These are phyloP conservation scores for Xanthoconium stramineum DNA, from an alignment of 768 basidiomycete genomes.

Conservation along the genomic window DNA sequence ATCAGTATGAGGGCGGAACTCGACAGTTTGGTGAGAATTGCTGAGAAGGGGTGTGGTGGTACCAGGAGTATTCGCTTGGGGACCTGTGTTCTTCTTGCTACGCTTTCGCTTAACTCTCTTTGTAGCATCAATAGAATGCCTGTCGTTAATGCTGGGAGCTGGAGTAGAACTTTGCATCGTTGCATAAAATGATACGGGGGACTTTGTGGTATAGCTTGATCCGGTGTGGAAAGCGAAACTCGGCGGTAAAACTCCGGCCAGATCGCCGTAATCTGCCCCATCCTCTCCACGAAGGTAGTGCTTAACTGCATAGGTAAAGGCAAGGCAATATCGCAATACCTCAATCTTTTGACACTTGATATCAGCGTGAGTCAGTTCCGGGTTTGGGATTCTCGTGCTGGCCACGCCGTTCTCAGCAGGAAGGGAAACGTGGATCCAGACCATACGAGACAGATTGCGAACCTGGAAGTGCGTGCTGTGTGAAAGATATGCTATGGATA, in stretches of 20 bases:
- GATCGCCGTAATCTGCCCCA: conserved; percentile 67
- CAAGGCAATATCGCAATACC: conserved; percentile 63
- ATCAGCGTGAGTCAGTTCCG: conserved; percentile 46
- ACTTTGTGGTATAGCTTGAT: conserved; percentile 36
- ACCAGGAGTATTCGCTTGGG: conserved; percentile 22
- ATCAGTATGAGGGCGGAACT: conserved; percentile 57
- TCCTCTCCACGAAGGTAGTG: conserved; percentile 87
- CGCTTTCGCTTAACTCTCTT: conserved; percentile 71
- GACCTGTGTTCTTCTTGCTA: conserved; percentile 51
- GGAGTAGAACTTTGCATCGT: conserved; percentile 35
- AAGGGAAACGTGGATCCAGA: conserved; percentile 79
- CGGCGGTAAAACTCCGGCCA: conserved; percentile 60
- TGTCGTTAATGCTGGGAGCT: conserved; percentile 23
- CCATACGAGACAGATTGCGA: conserved; percentile 71
- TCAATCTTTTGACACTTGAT: conserved; percentile 67
- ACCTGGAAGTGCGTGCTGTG: conserved; percentile 32
- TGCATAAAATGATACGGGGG: conserved; percentile 39
- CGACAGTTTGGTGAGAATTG: conserved; percentile 50
- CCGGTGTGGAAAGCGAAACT: conserved; percentile 52
- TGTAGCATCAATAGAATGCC: conserved; percentile 45
- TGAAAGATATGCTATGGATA: background rate
- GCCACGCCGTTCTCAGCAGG: conserved; percentile 44
- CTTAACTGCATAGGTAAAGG: conserved; percentile 66
- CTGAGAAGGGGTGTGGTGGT: conserved; percentile 62
- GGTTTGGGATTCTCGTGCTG: conserved; percentile 44